Evolutionary conservation across 1,284 basidiomycete species (phyloP), one percentile per base, ranked within the genome.

Genomic region (Prillingera fragicola): DNA sequence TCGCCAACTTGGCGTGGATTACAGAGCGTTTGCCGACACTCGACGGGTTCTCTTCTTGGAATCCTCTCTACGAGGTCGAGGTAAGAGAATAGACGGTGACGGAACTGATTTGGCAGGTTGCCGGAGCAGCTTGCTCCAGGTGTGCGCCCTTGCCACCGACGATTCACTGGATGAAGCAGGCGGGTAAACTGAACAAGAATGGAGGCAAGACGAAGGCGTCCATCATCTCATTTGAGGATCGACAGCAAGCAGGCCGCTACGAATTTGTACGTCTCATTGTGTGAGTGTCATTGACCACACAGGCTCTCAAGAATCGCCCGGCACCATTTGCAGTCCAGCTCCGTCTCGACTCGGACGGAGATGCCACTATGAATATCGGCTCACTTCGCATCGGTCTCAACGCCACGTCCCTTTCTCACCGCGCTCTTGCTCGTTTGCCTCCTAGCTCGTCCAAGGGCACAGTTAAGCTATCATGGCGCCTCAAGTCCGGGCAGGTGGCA

Each of bases 321-420:
- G 80, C 78, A 33, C 84, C 91, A 0, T 92, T 96, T 63, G 79
- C 91, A 25, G 85, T 90, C 0, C 88, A 92, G 64, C 77, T 94
- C 24, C 84, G 81, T 50, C 72, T 87, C n/a, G 79, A 84, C 46
- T 75, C 80, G 8, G 53, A 62, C 33, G 33, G 31, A 4, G n/a
- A n/a, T n/a, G n/a, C n/a, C n/a, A n/a, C n/a, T n/a, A n/a, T n/a
- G n/a, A 75, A 76, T 8, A 64, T 75, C 3, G 90, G 88, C 0
- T 77, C 78, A 31, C 81, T 94, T 39, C 80, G 85, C 39, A 83
- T 96, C 33, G 91, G 88, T 21, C 78, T 94, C 60, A 96, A 96
- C 62, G 77, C 89, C 28, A 78, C 84, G 1, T 88, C 91, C 1
- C 77, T 96, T 26, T 77, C 89, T 45, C 91, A 96, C 65, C 85